Percentiles rank a stretch among this genome's conserved stretches.
Evolutionary conservation across 768 basidiomycete genomes (phyloP).

Genomic region (Lactarius deliciosus): DNA sequence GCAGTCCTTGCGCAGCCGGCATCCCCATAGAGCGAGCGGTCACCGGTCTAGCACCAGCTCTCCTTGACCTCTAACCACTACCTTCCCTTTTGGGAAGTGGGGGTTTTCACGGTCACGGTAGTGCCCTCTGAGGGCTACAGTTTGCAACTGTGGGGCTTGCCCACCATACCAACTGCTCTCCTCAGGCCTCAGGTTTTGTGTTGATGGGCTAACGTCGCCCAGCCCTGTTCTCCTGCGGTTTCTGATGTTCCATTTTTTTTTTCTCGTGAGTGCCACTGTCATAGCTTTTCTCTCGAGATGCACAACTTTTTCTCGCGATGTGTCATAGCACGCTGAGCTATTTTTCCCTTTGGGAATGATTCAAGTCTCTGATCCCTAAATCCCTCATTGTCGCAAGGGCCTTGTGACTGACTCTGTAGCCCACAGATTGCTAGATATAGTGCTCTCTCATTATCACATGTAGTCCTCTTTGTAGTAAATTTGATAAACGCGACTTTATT

Average conservation of each 20-base stretch:
- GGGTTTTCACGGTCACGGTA: too few relatives aligned
- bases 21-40: too few relatives aligned
- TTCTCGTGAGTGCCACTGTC: constrained; percentile 36
- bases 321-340: constrained; percentile 56
- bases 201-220: not conserved
- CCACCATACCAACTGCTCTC: too few relatives aligned
- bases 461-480: constrained; percentile 12
- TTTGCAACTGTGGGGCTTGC: too few relatives aligned
- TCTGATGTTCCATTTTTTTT: not conserved
- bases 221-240: not conserved
- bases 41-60: too few relatives aligned
- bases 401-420: constrained; percentile 4
- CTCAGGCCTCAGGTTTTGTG: not conserved
- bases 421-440: constrained; percentile 5
- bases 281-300: constrained; percentile 41
- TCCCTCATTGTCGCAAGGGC: not conserved
- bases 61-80: too few relatives aligned
- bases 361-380: constrained; percentile 68
- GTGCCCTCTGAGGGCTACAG: too few relatives aligned
- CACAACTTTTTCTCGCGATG: constrained; percentile 51
- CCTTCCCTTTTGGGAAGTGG: too few relatives aligned
- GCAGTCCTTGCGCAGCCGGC: too few relatives aligned
- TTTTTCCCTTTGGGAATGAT: constrained; percentile 67
- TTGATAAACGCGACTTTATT: too few relatives aligned
- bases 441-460: not conserved